Evolutionary conservation across 1,284 basidiomycete species (phyloP).

Genomic region (Mycena sp.): DNA sequence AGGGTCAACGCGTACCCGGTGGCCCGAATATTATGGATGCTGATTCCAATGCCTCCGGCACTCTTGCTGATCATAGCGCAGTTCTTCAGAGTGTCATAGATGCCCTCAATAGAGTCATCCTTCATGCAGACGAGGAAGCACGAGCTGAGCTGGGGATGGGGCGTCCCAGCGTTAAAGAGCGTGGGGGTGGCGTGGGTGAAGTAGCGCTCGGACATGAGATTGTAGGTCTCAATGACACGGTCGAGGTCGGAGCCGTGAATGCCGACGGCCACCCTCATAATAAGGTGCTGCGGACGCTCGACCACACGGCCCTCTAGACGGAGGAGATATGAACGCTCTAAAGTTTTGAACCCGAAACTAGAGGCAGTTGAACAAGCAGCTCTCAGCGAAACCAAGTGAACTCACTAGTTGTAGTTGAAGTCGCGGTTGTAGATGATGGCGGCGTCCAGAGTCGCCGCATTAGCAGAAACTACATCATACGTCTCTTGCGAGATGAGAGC

Average conservation of each 20-base stretch:
- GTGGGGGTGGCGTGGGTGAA: constrained; percentile 99
- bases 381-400: neutral
- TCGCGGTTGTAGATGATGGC: constrained; percentile 99
- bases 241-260: constrained; percentile 95
- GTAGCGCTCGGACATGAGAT: constrained; percentile 95
- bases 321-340: constrained; percentile 97
- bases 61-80: constrained; percentile 99
- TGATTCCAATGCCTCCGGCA: constrained; percentile 97
- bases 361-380: constrained; percentile 4
- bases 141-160: constrained; percentile 94
- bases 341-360: constrained; percentile 99
- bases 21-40: constrained; percentile 96
- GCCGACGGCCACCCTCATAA: constrained; percentile 99
- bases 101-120: constrained; percentile 99
- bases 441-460: constrained; percentile 89
- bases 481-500: constrained; percentile 94
- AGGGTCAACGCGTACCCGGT: constrained; percentile 78
- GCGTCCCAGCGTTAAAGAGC: constrained; percentile 99
- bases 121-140: constrained; percentile 99
- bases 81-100: constrained; percentile 98
- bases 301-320: constrained; percentile 95
- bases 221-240: constrained; percentile 91
- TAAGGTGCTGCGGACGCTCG: constrained; percentile 98
- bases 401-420: constrained; percentile 94
- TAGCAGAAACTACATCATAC: constrained; percentile 85